Conservation (phyloP, 352 stramenopile species). For the Phytophthora lateralis region DNA sequence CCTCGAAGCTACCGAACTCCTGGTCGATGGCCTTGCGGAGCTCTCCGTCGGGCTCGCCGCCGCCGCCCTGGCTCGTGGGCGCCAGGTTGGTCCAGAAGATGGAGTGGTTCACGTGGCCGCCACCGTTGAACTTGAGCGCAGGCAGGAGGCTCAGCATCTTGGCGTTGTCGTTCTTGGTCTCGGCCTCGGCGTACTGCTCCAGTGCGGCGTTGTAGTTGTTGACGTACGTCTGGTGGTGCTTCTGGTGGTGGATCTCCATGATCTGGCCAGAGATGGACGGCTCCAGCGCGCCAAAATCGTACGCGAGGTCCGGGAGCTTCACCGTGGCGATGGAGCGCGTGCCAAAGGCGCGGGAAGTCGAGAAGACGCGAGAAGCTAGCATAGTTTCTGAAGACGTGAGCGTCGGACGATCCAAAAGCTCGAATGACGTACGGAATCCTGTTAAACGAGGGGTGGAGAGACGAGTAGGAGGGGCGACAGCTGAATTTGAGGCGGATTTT, state of each 20-base stretch:
- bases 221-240: constrained; percentile 97
- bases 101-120: constrained; percentile 98
- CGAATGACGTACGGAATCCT: constrained; percentile 17
- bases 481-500: constrained; percentile 9
- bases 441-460: constrained; percentile 30
- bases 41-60: constrained; percentile 80
- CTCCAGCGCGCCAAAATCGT: constrained; percentile 89
- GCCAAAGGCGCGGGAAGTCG: constrained; percentile 13
- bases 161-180: constrained; percentile 87
- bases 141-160: constrained; percentile 91
- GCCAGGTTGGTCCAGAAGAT: constrained; percentile 99
- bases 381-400: constrained; percentile 15
- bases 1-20: constrained; percentile 93
- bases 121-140: constrained; percentile 98
- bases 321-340: constrained; percentile 67
- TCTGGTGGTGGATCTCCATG: constrained; percentile 96
- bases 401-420: constrained; percentile 33
- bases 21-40: constrained; percentile 91
- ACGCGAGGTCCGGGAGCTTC: constrained; percentile 83
- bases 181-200: constrained; percentile 93
- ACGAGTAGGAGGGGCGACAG: constrained; percentile 23
- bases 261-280: constrained; percentile 90
- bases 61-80: constrained; percentile 73
- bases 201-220: constrained; percentile 95
- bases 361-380: constrained; percentile 28